Evolutionary conservation across 805 yeast genomes (phyloP).

Genomic region (Cyberlindnera subsufficiens): DNA sequence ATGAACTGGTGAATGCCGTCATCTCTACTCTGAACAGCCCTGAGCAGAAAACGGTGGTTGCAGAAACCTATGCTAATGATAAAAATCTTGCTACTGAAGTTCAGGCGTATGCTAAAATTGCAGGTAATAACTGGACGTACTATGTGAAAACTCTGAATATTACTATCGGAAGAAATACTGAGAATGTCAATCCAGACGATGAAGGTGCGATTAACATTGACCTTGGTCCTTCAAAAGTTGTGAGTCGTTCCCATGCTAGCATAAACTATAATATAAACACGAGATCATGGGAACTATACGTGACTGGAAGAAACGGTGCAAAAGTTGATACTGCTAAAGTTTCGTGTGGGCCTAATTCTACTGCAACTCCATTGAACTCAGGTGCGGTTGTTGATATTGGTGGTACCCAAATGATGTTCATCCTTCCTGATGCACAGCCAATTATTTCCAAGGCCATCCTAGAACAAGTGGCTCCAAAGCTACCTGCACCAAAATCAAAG

Average conservation of each 20-base stretch:
- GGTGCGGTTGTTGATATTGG: slow-evolving; percentile 95
- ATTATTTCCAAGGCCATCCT: slow-evolving; percentile 40
- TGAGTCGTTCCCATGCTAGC: slow-evolving; percentile 82
- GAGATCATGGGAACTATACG: slow-evolving; percentile 81
- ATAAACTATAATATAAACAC: slow-evolving; percentile 70
- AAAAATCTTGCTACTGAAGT: slow-evolving; percentile 62
- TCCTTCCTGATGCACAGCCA: slow-evolving; percentile 86
- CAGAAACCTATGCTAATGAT: slow-evolving; percentile 67
- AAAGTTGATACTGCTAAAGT: slow-evolving; percentile 65
- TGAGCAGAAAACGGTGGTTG: slow-evolving; percentile 69
- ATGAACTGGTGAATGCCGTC: slow-evolving; percentile 66
- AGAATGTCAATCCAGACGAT: slow-evolving; percentile 14
- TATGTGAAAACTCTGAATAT: slow-evolving; percentile 77
- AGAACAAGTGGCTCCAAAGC: slow-evolving; percentile 27
- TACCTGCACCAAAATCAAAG: slow-evolving; percentile 24
- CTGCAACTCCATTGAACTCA: slow-evolving; percentile 57
- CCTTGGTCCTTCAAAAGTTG: slow-evolving; percentile 96
- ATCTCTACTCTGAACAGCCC: slow-evolving; percentile 68
- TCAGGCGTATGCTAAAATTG: slow-evolving; percentile 96
- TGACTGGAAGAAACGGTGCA: slow-evolving; percentile 89
- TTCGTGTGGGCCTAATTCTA: slow-evolving; percentile 36
- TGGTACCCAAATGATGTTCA: slow-evolving; percentile 98
- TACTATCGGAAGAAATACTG: slow-evolving; percentile 82
- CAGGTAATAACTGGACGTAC: slow-evolving; percentile 91
- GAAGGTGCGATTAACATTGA: slow-evolving; percentile 61